phyloP scores from a whole-genome alignment of 2,329 filamentous ascomycete species.

The Aspergillus tubingensis region DNA sequence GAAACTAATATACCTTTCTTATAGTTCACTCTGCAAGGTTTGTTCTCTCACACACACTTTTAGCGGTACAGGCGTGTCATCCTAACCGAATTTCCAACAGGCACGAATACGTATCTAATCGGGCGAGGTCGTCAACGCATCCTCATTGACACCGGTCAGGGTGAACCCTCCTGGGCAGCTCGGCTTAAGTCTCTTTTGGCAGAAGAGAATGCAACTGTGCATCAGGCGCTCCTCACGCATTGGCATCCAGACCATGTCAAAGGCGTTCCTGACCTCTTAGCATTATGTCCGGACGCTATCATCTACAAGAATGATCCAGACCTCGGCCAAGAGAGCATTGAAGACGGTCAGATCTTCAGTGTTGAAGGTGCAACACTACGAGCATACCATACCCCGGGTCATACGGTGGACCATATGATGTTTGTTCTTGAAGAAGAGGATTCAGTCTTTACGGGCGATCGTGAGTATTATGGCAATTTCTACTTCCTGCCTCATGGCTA shows the following conservation, averaged over 20 bases:
- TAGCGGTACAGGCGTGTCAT: background rate
- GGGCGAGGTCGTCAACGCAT: constrained; percentile 73
- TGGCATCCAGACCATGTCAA: constrained; percentile 88
- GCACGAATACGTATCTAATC: constrained; percentile 93
- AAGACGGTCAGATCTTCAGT: constrained; percentile 55
- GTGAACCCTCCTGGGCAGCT: constrained; percentile 70
- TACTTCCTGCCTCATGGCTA: constrained; percentile 4
- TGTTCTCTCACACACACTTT: background rate
- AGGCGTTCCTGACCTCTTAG: constrained; percentile 70
- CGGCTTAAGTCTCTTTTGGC: constrained; percentile 65
- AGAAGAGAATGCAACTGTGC: constrained; percentile 68
- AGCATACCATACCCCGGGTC: constrained; percentile 70
- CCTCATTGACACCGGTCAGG: constrained; percentile 89
- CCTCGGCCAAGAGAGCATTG: constrained; percentile 54
- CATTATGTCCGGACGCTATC: constrained; percentile 61
- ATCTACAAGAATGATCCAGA: constrained; percentile 68
- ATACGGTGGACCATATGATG: constrained; percentile 79
- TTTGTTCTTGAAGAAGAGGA: constrained; percentile 76
- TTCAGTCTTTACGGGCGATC: constrained; percentile 86
- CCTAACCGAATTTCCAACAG: constrained; percentile 32
- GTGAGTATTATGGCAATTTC: constrained; percentile 29
- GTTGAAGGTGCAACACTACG: constrained; percentile 62
- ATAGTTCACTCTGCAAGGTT: constrained; percentile 62
- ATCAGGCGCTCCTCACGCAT: constrained; percentile 78
- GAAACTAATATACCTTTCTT: background rate